Base-by-base conservation (phyloP, 768 basidiomycete genomes). In the Obba rivulosa region DNA sequence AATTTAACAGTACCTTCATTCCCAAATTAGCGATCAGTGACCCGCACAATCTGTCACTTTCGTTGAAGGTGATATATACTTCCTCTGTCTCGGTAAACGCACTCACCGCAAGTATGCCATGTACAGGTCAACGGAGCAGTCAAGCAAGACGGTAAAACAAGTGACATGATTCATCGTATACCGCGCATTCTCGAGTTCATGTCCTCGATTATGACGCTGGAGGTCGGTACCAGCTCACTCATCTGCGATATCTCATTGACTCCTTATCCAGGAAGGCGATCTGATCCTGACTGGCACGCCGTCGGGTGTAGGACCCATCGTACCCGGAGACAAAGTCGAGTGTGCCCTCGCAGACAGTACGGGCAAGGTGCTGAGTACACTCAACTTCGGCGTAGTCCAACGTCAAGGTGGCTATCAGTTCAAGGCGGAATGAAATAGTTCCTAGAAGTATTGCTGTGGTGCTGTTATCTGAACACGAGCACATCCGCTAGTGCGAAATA, bases 151-250 rank as follows among this genome's bases (percentile, higher is more conserved):
- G 94, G 92, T 2, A 81, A 76, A 21, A 93, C 94, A 4, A 66
- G 71, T 13, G 86, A 94, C 63, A 96, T 97, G 93, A 87, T 96
- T 38, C 95, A 94, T 73, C 77, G 75, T 24, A 92, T 98, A 34
- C 92, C 93, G 1, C 75, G 80, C 18, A 75, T 98, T 43, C 86
- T 98, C 54, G 81, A 87, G 54, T 93, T 95, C 61, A 77, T 95
- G 47, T 95, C 93, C 2, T 88, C 91, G 3, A 94, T 99, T 66
- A 96, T 98, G 93, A 85, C 86, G 0, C 76, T 99, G n/a, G 92
- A 96, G 77, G 93, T 87, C 14, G 41, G 60, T 43, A 16, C 41
- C 20, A 31, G 14, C 14, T 46, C 18, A 16, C 39, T 21, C 36
- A 24, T 42, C n/a, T 45, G 16, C 20, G 25, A 7, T 10, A 9